Base-by-base conservation (phyloP, 768 basidiomycete genomes). In the Filobasidium wieringae region DNA sequence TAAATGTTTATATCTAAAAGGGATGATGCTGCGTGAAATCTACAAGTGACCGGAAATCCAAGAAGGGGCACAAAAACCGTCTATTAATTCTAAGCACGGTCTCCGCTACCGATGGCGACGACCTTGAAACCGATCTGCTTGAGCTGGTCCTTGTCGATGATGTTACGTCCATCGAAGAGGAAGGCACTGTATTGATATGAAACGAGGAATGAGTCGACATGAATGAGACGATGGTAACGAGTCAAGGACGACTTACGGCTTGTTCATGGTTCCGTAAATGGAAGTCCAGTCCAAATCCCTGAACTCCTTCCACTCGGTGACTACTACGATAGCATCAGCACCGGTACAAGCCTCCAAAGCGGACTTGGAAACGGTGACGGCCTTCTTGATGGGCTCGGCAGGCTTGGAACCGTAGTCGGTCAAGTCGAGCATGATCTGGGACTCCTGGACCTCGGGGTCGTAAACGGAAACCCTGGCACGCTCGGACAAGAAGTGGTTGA, bases 261-360 rank as follows among this genome's bases (percentile, higher is more conserved):
- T 95, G 69, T 85, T 87, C 89, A 96, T 96, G 68, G 79, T 76
- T 51, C 77, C 73, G 76, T 96, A 95, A 39, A 96, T 86, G 33
- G 77, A 77, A 66, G 81, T 73, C 95, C 95, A 99, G 76, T 92
- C 84, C 63, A 99, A 86, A 36, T 84, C 80, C 69, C 80, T 81
- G 82, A 99, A 99, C 76, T 96, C 92, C 73, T 85, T 88, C 93
- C 91, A 95, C 64, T 69, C 43, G 2, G 95, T 99, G 27, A 88
- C 89, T 66, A 99, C 84, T 49, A 97, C 88, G 63, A 99, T 82
- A 3, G 90, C 52, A 73, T 96, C 95, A 41, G 88, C 84, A 59
- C 84, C 77, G 72, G 81, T 82, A 78, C 88, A 91, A 4, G 93
- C 95, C 66, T 90, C 88, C 56, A 89, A 75, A 0, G 90, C 89